Percentiles rank a stretch among this genome's conserved stretches.
phyloP scores from a whole-genome alignment of 768 basidiomycete species.

The Suillus subaureus region DNA sequence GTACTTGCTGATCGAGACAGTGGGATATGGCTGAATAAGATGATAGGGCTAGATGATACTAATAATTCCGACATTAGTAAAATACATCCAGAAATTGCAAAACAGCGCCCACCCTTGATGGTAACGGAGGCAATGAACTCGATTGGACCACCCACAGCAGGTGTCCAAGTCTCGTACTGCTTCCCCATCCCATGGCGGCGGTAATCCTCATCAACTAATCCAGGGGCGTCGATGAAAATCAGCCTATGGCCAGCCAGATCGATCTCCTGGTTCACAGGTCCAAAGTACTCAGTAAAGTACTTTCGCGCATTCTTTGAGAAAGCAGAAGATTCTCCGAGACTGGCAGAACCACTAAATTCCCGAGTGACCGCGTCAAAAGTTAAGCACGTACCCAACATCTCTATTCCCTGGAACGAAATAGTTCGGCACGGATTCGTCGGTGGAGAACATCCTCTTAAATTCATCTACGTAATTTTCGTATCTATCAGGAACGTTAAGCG shows the following conservation, averaged over 20 bases:
- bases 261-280: constrained; percentile 64
- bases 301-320: constrained; percentile 56
- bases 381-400: constrained; percentile 61
- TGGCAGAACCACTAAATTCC: constrained; percentile 25
- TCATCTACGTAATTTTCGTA: constrained; percentile 59
- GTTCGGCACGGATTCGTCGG: constrained; percentile 40
- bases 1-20: constrained; percentile 74
- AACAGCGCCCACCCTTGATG: constrained; percentile 18
- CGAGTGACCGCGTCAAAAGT: background rate
- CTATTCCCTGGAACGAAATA: constrained; percentile 81
- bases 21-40: constrained; percentile 87
- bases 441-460: constrained; percentile 64
- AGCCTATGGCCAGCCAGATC: constrained; percentile 70
- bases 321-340: constrained; percentile 55
- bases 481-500: constrained; percentile 38
- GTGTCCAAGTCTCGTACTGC: constrained; percentile 57
- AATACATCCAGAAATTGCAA: background rate
- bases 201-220: constrained; percentile 84
- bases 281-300: constrained; percentile 65
- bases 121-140: constrained; percentile 57
- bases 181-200: constrained; percentile 52
- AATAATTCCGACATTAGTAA: constrained; percentile 14
- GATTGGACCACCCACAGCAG: constrained; percentile 55
- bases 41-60: constrained; percentile 43
- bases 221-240: constrained; percentile 73